Conservation (phyloP, 106 monocot species). For the Phalaenopsis equestris region DNA sequence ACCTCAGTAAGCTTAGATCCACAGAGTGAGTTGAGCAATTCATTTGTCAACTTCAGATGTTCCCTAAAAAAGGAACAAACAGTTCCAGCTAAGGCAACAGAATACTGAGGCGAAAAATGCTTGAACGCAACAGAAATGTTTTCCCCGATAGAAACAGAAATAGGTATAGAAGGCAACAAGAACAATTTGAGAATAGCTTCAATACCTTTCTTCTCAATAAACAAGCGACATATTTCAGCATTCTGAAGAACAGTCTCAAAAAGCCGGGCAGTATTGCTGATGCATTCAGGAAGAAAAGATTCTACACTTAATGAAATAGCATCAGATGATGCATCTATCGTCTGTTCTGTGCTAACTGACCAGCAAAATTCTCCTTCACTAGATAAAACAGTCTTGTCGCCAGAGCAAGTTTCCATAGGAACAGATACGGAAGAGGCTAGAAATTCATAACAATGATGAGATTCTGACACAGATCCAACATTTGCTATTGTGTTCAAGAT, state of each 20-base stretch:
- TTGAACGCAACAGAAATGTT: slow-evolving; percentile 59
- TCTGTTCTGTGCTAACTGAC: slow-evolving; percentile 24
- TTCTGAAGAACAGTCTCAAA: slow-evolving; percentile 71
- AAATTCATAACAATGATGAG: slow-evolving; percentile 18
- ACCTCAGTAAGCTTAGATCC: slow-evolving; percentile 32
- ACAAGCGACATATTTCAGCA: slow-evolving; percentile 53
- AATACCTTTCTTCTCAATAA: slow-evolving; percentile 64
- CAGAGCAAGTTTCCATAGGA: slow-evolving; percentile 52
- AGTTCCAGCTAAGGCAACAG: slow-evolving; percentile 35
- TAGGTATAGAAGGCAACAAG: slow-evolving; percentile 32
- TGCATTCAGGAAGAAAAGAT: slow-evolving; percentile 54
- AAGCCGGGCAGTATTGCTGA: slow-evolving; percentile 49
- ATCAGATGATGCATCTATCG: slow-evolving; percentile 27
- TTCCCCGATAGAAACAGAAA: slow-evolving; percentile 44
- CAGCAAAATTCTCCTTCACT: slow-evolving; percentile 16
- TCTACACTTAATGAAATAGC: slow-evolving; percentile 20
- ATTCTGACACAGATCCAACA: slow-evolving; percentile 34
- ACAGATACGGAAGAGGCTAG: slow-evolving; percentile 4
- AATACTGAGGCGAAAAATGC: slow-evolving; percentile 55
- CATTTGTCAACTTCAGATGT: slow-evolving; percentile 49
- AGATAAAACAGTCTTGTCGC: slow-evolving; percentile 13
- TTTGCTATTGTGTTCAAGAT: slow-evolving; percentile 44
- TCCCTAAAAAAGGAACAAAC: slow-evolving; percentile 48
- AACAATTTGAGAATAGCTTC: slow-evolving; percentile 59
- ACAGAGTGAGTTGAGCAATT: slow-evolving; percentile 13